Percentiles rank a stretch among this genome's conserved stretches.
Evolutionary conservation across 2,329 filamentous ascomycete species (phyloP).

Genomic region (Fusarium newnesense): DNA sequence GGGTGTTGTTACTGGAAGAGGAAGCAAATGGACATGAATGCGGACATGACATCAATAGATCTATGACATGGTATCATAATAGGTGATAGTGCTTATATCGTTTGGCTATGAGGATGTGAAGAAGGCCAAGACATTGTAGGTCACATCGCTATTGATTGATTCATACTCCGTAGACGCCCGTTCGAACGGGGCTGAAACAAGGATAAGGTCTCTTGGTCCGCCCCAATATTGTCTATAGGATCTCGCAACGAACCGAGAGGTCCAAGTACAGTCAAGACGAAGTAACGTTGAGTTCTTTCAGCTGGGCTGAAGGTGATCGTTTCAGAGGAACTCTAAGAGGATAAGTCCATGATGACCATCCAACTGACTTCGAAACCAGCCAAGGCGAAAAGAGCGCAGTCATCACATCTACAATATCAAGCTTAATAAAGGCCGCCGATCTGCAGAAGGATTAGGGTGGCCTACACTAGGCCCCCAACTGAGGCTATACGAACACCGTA

Average conservation of each 20-base stretch:
- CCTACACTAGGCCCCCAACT: slow-evolving; percentile 10
- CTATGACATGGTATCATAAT: slow-evolving; percentile 10
- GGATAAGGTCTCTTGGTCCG: slow-evolving; percentile 1
- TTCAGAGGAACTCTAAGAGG: slow-evolving; percentile 7
- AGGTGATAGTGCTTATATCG: slow-evolving; percentile 7
- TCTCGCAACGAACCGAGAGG: slow-evolving; percentile 32
- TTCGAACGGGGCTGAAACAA: slow-evolving; percentile 19
- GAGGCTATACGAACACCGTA: slow-evolving; percentile 24
- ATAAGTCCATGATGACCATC: slow-evolving; percentile 1
- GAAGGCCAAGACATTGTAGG: slow-evolving; percentile 11
- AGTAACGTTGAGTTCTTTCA: slow-evolving; percentile 26
- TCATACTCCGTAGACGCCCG: background rate
- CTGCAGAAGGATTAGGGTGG: slow-evolving; percentile 10
- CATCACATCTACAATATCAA: slow-evolving; percentile 20
- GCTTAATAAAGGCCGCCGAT: slow-evolving; percentile 21
- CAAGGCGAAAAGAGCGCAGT: slow-evolving; percentile 2
- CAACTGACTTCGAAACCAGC: slow-evolving; percentile 27
- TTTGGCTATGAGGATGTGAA: slow-evolving; percentile 18
- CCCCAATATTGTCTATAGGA: slow-evolving; percentile 1
- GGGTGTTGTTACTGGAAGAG: background rate
- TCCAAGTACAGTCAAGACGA: background rate
- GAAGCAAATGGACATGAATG: background rate
- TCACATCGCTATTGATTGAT: slow-evolving; percentile 17
- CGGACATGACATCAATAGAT: background rate
- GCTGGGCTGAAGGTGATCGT: slow-evolving; percentile 14